These are phyloP conservation scores for Butyriboletus loyo DNA, from an alignment of 768 basidiomycete species.

Conservation along the genomic window DNA sequence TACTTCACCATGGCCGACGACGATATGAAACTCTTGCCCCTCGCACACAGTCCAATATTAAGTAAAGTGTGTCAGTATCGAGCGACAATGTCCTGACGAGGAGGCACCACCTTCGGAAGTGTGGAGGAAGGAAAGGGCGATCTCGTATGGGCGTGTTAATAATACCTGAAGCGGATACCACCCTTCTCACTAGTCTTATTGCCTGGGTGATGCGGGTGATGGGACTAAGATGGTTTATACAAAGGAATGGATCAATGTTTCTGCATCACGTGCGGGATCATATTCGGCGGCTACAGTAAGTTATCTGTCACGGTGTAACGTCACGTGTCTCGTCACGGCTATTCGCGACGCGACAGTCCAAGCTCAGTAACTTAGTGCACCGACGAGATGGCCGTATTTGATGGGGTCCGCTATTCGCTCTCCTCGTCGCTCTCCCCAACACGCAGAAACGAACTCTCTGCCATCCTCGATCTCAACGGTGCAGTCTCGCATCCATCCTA, in stretches of 20 bases:
- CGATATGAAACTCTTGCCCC: slow-evolving; percentile 43
- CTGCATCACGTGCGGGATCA: not conserved
- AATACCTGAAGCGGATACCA: slow-evolving; percentile 22
- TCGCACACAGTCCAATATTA: slow-evolving; percentile 46
- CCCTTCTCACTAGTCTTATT: not conserved
- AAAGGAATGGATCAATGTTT: not conserved
- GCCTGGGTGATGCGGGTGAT: not conserved
- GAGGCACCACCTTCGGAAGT: slow-evolving; percentile 47
- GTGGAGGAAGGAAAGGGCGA: slow-evolving; percentile 50
- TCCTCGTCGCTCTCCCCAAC: slow-evolving; percentile 45
- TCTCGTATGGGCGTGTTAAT: slow-evolving; percentile 51
- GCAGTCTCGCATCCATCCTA: slow-evolving; percentile 48
- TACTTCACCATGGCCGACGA: slow-evolving; percentile 57
- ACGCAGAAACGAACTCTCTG: slow-evolving; percentile 42
- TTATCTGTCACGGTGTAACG: not conserved
- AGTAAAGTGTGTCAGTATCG: slow-evolving; percentile 41
- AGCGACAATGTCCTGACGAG: slow-evolving; percentile 33
- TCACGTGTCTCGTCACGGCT: not conserved
- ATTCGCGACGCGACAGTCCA: not conserved
- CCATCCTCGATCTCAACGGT: slow-evolving; percentile 52
- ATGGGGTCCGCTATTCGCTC: slow-evolving; percentile 44
- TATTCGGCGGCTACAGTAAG: too few species aligned
- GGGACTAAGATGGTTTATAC: not conserved
- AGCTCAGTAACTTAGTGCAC: not conserved
- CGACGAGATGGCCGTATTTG: slow-evolving; percentile 36